Evolutionary conservation across 805 yeast genomes (phyloP), one percentile per base, ranked within the genome.

Genomic region (Jamesozyma hellenica): DNA sequence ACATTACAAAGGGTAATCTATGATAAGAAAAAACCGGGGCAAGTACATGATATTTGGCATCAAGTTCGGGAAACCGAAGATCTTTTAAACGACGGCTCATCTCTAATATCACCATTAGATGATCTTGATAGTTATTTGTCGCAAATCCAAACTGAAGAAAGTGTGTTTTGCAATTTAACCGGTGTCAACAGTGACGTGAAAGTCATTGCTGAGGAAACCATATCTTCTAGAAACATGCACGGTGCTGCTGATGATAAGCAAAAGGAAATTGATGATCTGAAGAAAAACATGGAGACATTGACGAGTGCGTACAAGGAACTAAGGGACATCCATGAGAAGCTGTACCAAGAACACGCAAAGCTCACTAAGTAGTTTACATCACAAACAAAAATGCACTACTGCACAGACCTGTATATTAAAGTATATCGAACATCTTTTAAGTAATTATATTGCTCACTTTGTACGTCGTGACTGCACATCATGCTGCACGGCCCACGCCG

Each of bases 1-100:
- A 67, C 66, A 7, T 67, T 82, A 45, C 82, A 80, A 56, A 71
- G 90, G 56, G 74, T 70, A 1, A 53, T 81, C 34, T 68, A 64
- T 3, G 70, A 69, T 28, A 52, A 59, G 44, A 61, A 60, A 42
- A 45, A 46, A 31, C n/a, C 18, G 7, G 49, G 65, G 10, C 52
- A 65, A 45, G 53, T 74, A 50, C 74, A 71, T 55, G 68, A 68
- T 55, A 49, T 75, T 39, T 45, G 60, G 46, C 52, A 42, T 38
- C 70, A 64, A 46, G 42, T 57, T 28, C 56, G 61, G 16, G 49
- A 43, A 17, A 16, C 8, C 10, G 27, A 34, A 12, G 25, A 30
- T 9, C 32, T 35, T 30, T 16, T 27, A 14, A 30, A 39, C 43
- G 18, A 18, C 27, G 28, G 21, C 12, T 23, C n/a, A 27, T 13